Base-by-base conservation (phyloP, 768 basidiomycete species). In the Leucocoprinus birnbaumii region DNA sequence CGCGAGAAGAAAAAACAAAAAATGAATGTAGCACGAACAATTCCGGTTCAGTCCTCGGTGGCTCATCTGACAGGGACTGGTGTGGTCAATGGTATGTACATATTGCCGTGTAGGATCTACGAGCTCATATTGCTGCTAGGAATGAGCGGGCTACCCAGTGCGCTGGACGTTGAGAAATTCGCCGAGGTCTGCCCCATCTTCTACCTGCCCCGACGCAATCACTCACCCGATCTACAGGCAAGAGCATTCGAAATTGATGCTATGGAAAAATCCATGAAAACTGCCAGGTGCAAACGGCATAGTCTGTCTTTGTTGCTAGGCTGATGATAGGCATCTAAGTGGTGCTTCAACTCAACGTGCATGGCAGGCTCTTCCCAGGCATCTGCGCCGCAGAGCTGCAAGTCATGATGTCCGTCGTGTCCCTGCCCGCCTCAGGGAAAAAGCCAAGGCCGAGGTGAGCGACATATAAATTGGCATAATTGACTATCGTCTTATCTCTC, bases 371-470 rank as follows among this genome's bases (percentile, higher is more conserved):
- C 80, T 98, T 6, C 96, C 96, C 10, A 83, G 96, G 16, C 91
- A 94, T 69, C 78, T 99, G 21, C 83, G 97, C 25, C 80, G 96
- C 43, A 79, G 96, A 64, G 96, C 96, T 10, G 96, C 97, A 2
- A 94, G 92, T 63, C 96, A 98, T 68, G 89, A 98, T 68, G 86
- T 94, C 21, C 86, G 93, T 3, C 84, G 95, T 10, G 91, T 99
- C 26, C 96, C 96, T 1, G 67, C 81, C n/a, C 80, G 89, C 16
- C 74, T 98, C 26, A 80, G 95, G 51, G 84, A 83, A 44, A 90
- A 89, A 66, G 95, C 96, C 3, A 78, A 77, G 18, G 77, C 84
- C 25, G 96, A 98, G 80, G 95, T 93, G 62, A 53, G 95, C 93
- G 62, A 53, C 72, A 63, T 26, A 11, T 41, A 2, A 11, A 22